Conservation (phyloP, 345 rosid genomes). For the Sisymbrium irio region DNA sequence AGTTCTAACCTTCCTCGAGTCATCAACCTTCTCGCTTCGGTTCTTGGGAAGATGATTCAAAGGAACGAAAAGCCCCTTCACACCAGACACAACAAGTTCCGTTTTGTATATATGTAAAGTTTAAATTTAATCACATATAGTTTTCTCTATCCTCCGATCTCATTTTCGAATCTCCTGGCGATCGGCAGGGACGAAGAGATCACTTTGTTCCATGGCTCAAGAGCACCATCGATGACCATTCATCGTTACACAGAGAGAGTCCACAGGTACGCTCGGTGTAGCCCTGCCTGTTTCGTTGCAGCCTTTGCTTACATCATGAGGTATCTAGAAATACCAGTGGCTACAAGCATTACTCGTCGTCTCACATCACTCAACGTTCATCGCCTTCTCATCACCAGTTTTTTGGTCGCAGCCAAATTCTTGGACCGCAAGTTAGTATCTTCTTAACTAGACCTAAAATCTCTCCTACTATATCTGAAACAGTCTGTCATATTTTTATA, state of each 20-base stretch:
- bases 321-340: slow-evolving; percentile 29
- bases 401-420: slow-evolving; percentile 43
- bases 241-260: slow-evolving; percentile 36
- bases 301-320: slow-evolving; percentile 37
- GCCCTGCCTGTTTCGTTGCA: slow-evolving; percentile 36
- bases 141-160: neutral
- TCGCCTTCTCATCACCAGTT: slow-evolving; percentile 45
- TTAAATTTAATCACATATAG: neutral
- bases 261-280: slow-evolving; percentile 33
- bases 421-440: slow-evolving; percentile 41
- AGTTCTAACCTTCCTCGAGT: slow-evolving; percentile 28
- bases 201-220: slow-evolving; percentile 37
- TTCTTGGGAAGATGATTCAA: slow-evolving; percentile 33
- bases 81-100: slow-evolving; percentile 24
- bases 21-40: slow-evolving; percentile 27
- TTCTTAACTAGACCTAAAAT: neutral
- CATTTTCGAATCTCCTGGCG: slow-evolving; percentile 12
- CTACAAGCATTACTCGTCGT: slow-evolving; percentile 9
- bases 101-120: neutral
- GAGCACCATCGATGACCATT: slow-evolving; percentile 27
- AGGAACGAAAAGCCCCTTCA: slow-evolving; percentile 12
- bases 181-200: slow-evolving; percentile 18
- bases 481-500: neutral
- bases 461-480: neutral
- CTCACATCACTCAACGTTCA: slow-evolving; percentile 46